Conservation (phyloP, 139 green algal species). For the Chlorella sp. region DNA sequence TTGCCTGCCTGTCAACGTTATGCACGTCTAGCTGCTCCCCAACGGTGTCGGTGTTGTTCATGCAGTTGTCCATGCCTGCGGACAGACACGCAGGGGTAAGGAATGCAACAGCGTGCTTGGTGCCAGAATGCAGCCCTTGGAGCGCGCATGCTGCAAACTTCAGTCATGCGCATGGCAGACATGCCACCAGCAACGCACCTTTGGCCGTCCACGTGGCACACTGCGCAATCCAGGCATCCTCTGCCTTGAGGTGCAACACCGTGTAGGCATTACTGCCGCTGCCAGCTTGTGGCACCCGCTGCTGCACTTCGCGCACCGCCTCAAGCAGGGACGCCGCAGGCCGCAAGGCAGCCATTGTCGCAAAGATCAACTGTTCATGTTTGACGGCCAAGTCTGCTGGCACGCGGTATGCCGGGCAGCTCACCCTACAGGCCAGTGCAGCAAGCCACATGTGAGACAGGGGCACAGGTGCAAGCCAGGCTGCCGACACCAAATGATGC, state of each 20-base stretch:
- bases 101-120: too few relatives aligned
- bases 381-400: not conserved
- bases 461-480: too few relatives aligned
- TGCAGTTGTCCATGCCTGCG: conserved; percentile 60
- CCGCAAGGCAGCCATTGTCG: not conserved
- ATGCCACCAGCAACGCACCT: not conserved
- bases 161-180: too few relatives aligned
- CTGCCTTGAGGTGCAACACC: conserved; percentile 55
- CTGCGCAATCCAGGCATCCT: conserved; percentile 56
- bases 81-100: not conserved
- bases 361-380: conserved; percentile 43
- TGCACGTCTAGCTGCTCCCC: conserved; percentile 10
- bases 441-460: too few relatives aligned
- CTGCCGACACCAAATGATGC: too few relatives aligned
- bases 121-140: too few relatives aligned
- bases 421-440: conserved; percentile 8
- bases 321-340: not conserved
- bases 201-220: conserved; percentile 27
- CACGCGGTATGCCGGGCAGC: conserved; percentile 46
- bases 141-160: too few relatives aligned
- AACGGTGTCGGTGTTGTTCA: conserved; percentile 47
- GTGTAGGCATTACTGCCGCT: conserved; percentile 17
- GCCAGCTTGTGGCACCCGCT: not conserved
- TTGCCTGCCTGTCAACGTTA: not conserved
- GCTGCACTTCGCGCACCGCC: not conserved